Evolutionary conservation across 2,329 filamentous ascomycete species (phyloP).

Genomic region (Seiridium cupressi): DNA sequence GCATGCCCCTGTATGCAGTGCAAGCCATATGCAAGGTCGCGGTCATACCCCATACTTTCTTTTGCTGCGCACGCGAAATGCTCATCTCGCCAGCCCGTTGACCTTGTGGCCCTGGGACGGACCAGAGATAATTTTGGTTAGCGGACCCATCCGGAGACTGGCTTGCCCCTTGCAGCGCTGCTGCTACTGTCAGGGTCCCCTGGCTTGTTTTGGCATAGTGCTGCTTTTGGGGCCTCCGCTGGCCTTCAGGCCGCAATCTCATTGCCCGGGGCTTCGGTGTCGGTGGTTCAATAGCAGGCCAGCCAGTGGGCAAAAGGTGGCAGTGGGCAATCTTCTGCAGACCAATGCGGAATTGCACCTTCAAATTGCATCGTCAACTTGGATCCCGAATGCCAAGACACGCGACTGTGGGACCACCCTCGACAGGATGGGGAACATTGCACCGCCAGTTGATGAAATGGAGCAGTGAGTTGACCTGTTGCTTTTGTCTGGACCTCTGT

Average conservation of each 20-base stretch:
- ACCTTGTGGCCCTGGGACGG: not conserved
- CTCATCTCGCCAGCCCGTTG: conserved; percentile 3
- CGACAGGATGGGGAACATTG: not conserved
- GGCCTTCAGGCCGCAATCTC: not conserved
- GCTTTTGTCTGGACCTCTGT: not conserved
- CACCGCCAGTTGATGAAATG: not conserved
- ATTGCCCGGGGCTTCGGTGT: not conserved
- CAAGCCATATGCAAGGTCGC: not conserved
- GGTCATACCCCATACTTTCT: conserved; percentile 1
- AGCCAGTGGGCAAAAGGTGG: no score
- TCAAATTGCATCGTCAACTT: not conserved
- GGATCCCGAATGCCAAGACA: conserved; percentile 1
- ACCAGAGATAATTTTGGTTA: conserved; percentile 2
- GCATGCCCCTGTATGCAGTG: no score
- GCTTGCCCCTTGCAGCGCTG: not conserved
- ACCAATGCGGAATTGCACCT: not conserved
- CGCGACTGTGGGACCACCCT: not conserved
- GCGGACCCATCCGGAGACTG: not conserved
- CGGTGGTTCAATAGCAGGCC: not conserved
- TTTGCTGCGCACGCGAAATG: not conserved
- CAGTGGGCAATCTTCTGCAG: not conserved
- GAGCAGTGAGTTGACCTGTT: not conserved
- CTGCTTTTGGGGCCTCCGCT: not conserved
- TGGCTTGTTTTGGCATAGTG: not conserved
- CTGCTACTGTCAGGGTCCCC: not conserved